Base-by-base conservation (phyloP, 306 rosid genomes). In the Vigna radiata region DNA sequence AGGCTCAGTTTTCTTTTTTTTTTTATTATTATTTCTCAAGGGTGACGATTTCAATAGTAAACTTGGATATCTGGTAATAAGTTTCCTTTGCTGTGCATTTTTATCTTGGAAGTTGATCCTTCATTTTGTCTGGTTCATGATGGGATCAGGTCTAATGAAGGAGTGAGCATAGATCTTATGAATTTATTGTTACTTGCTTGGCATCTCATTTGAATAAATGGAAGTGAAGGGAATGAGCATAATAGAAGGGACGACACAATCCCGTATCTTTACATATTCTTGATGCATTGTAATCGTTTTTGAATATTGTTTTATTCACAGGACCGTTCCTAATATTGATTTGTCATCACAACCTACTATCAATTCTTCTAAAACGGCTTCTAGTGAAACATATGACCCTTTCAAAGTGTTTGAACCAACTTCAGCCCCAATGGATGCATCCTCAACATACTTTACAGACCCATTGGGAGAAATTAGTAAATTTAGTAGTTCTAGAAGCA, bases 391-490 rank as follows among this genome's bases (percentile, higher is more conserved):
- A 70, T 91, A 89, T 52, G 87, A 90, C 83, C 92, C 94, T 49
- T 95, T 92, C 84, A 89, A 82, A 68, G 86, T 83, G 39, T 68
- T 88, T 71, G 91, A 83, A 85, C 78, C 89, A 78, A 60, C 89
- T 70, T 74, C 91, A 1, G 23, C 61, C 73, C 79, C 83, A 48
- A 10, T 18, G 36, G 81, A 63, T 59, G 78, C 87, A 66, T 68
- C 84, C 47, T 37, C 97, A 64, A 87, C 84, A 77, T 87, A 86
- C 58, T 84, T 46, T 70, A 46, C 63, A 23, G 97, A 92, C 58
- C 96, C 93, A 65, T 78, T 84, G 75, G 97, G 89, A 76, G 97
- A 89, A 81, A 86, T 90, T 82, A 78, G 88, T 85, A 91, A 89
- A 78, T 73, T 87, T 46, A 81, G 87, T 62, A 87, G 82, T 81